Evolutionary conservation across 805 yeast genomes (phyloP), one percentile per base, ranked within the genome.

Genomic region (Pichia nakasei): DNA sequence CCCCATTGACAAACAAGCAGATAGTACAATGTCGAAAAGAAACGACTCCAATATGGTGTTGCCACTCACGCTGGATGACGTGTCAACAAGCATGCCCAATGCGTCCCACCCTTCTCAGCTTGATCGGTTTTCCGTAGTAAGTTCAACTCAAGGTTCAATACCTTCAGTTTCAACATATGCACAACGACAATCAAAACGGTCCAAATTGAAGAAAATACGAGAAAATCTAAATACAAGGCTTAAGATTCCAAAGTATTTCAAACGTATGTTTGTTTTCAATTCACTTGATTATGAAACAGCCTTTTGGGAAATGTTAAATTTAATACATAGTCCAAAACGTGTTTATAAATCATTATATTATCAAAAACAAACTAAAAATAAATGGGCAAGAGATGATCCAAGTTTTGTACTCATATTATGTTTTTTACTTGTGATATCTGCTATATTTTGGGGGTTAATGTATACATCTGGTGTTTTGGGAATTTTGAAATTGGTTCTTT

Each of bases 351-450:
- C 88, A 19, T 74, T 86, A 47, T 86, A 85, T 58, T 86, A 85
- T 57, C 88, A 85, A 52, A 83, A 80, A 54, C 91, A 84, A 53
- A 81, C 87, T 2, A 80, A 78, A 55, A 76, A 81, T 53, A 76
- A 78, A 50, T 87, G 94, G 82, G 80, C 95, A 1, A 72, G 97
- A 50, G 96, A 89, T 61, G 97, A 88, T 61, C 97, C 97, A 0
- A 80, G 93, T 22, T 88, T 89, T 57, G 78, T 85, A 48, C 73
- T 89, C 27, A 65, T 89, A 35, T 67, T 88, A 42, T 73, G 84
- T n/a, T 66, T 70, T 2, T 73, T 88, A 47, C 64, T 89, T 22
- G 69, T 77, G 2, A 59, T 85, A 4, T 78, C 89, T 48, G 95
- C 96, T 0, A 57, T 89, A 20, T 93, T 87, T 1, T 88, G 96